Evolutionary conservation across 805 yeast genomes (phyloP), one percentile per base, ranked within the genome.

Genomic region (Metschnikowia amazonensis): DNA sequence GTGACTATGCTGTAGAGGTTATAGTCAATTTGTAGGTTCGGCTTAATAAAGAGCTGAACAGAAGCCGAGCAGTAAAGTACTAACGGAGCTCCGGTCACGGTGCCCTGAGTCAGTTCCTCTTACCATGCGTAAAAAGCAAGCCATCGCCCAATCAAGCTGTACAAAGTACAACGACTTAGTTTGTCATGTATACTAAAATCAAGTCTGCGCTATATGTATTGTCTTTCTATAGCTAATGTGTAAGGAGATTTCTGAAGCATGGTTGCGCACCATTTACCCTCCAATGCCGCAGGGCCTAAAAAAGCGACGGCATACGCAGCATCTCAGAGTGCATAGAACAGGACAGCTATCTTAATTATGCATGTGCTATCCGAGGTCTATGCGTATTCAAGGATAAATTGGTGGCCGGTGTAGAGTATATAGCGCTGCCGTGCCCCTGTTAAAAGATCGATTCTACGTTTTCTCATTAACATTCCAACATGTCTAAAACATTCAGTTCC

Each of bases 401-500:
- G 23, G 35, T 36, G 35, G 23, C 35, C 35, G 14, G 24, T 17
- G 42, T 13, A 31, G 32, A n/a, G 20, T 39, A 39, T 39, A 39
- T 39, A 39, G 27, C 20, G 28, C 28, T 13, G 29, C 29, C 34
- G 16, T 14, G 14, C 20, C 32, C 21, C 42, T 23, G 20, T 16
- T 2, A 34, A 21, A 20, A 13, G 11, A 9, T 21, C n/a, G 36
- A 9, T 8, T 4, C 9, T 14, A n/a, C 23, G 5, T 21, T 5
- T 7, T 14, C 18, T 18, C 17, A 17, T 8, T 11, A 17, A 6
- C 14, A 18, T 25, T 23, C 38, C 28, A 42, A 5, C 37, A 54
- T 52, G 58, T 48, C 63, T 17, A 58, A 54, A 45, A 52, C 59
- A 33, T 65, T 66, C 51, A 49, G 61, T 25, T 69, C 74, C 37